Conservation (phyloP, 345 rosid genomes). For the Eucalyptus viminalis region DNA sequence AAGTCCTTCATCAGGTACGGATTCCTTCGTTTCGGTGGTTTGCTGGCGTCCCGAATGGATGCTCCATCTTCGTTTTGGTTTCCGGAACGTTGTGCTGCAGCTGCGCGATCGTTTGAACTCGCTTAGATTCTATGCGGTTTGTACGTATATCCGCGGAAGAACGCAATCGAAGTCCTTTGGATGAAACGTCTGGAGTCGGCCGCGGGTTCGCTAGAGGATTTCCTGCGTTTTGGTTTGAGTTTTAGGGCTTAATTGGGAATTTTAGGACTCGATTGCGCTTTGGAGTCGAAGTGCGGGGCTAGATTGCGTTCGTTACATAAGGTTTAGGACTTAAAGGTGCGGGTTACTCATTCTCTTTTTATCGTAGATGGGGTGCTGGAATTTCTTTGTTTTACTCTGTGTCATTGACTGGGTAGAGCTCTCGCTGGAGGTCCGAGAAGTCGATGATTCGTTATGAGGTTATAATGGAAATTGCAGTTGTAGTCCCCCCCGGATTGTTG, state of each 20-base stretch:
- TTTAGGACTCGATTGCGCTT: neutral
- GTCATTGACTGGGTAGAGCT: neutral
- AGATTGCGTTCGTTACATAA: neutral
- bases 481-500: neutral
- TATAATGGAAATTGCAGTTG: neutral
- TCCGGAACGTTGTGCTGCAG: neutral
- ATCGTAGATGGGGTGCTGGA: neutral
- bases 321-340: neutral
- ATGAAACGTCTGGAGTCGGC: neutral
- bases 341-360: neutral
- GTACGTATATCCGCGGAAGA: neutral
- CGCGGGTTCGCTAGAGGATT: neutral
- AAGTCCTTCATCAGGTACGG: conserved; percentile 66
- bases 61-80: neutral
- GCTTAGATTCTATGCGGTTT: neutral
- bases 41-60: neutral
- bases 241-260: neutral
- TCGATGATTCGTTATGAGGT: neutral
- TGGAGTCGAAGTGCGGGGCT: neutral
- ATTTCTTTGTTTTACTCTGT: neutral
- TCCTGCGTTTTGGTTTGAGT: neutral
- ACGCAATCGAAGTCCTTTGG: neutral
- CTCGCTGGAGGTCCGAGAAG: neutral
- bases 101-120: neutral
- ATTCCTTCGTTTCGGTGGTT: neutral